Base-by-base conservation (phyloP, 176 grass and related monocot genomes). In the Carex parvula region DNA sequence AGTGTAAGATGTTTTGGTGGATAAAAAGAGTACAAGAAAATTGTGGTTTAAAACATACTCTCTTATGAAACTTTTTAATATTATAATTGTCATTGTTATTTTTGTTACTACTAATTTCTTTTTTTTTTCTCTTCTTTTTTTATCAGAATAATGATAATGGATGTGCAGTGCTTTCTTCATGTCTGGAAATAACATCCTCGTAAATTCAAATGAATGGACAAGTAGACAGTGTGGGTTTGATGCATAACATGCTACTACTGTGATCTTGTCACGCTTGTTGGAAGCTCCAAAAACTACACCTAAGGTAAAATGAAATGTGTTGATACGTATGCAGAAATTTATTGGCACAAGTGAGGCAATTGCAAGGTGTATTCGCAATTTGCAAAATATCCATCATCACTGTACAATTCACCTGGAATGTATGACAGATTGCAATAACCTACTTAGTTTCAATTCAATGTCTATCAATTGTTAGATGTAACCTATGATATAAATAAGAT, bases 181-280 rank as follows among this genome's bases (percentile, higher is more conserved):
- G 71, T 26, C n/a, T 5, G 22, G 44, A 75, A 75, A 75, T 75
- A 75, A 75, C 20, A 54, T 75, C 10, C 46, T 75, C 4, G 4
- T 75, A 48, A 54, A 21, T 53, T 16, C 14, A 5, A 22, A 52
- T 75, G 29, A 53, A 24, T 75, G 6, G 71, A 29, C 46, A 75
- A 75, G 20, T 75, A 75, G 71, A 75, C 71, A 74, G 53, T 29
- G 71, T 75, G 11, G 46, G 21, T 75, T 53, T 54, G 46, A 29
- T 75, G 71, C 71, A 75, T 54, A 26, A 26, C 71, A 48, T 54
- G 71, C 71, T 29, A 0, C 2, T 11, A 54, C 46, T 53, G 42
- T 75, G 44, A 75, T 53, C 39, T 11, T n/a, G 69, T 44, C 69
- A 48, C 3, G 37, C 67, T 44, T 17, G 33, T 42, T n/a, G 37